Base-by-base conservation (phyloP, 345 rosid species). In the Capsella bursapastoris region DNA sequence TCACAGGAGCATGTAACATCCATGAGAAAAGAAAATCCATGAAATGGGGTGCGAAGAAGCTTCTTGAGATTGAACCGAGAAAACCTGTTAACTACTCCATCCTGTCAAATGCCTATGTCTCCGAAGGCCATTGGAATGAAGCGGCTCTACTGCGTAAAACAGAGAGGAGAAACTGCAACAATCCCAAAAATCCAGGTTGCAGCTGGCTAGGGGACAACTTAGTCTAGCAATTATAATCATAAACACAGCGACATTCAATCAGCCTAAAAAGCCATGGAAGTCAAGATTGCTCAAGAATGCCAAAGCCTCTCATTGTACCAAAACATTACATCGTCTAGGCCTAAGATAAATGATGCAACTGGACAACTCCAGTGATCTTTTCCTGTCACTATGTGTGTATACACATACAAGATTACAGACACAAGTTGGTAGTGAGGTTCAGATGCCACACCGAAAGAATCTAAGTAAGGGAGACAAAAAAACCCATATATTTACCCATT, bases 101-200 rank as follows among this genome's bases (percentile, higher is more conserved):
- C 13, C 27, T 79, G 31, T 88, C 98, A 28, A 86, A 83, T 47
- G 49, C 87, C 53, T 83, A 87, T 76, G 88, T 86, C 66, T 83
- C 81, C n/a, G 78, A 84, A 78, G 90, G 89, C 40, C 71, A 72
- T 67, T 92, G 96, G 96, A 56, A 50, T 52, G 84, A 84, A 28
- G 94, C 71, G 22, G 89, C 81, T 22, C 72, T 70, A 37, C 51
- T 82, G 18, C 85, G 87, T 51, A 68, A 82, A 73, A 72, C 64
- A 71, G 86, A 87, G 90, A 79, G 57, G 74, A 69, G 75, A 47
- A 73, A 53, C 22, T 84, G 96, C 76, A 52, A 32, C 57, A 72
- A 72, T 68, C 22, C 73, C 52, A 90, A 86, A 82, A 68, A 73
- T 81, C 89, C 91, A 8, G 96, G 89, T 48, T 81, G 79, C 81